Conservation (phyloP, 495 filamentous ascomycete species). For the Tuber magnatum region DNA sequence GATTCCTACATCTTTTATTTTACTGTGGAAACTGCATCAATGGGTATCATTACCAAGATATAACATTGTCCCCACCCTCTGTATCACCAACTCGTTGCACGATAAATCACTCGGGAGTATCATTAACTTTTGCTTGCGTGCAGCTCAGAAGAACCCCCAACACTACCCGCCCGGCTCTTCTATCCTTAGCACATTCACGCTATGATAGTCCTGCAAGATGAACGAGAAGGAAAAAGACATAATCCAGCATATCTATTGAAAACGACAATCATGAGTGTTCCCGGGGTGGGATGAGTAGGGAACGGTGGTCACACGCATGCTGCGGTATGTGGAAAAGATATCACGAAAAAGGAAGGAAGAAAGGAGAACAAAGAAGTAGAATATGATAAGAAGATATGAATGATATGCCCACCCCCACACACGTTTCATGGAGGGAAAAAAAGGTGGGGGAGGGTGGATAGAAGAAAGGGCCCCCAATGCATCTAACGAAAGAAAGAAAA, state of each 20-base stretch:
- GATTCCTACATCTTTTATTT: not conserved
- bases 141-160: not conserved
- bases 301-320: not conserved
- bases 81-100: not conserved
- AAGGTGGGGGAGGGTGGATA: not conserved
- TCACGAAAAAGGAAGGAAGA: no score
- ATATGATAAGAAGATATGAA: not conserved
- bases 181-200: not conserved
- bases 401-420: not conserved
- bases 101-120: not conserved
- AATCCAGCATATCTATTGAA: not conserved
- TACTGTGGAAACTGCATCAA: not conserved
- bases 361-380: not conserved
- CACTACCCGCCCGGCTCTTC: not conserved
- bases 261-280: not conserved
- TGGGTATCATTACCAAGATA: not conserved
- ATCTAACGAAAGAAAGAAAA: not conserved
- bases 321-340: no score
- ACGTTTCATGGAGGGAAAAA: not conserved
- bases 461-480: slow-evolving; percentile 3
- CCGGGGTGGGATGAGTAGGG: not conserved
- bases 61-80: not conserved
- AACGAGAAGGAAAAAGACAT: not conserved
- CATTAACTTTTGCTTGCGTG: not conserved
- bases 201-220: not conserved